Evolutionary conservation across 2,329 filamentous ascomycete genomes (phyloP).

Genomic region (Chaetomium sp.): DNA sequence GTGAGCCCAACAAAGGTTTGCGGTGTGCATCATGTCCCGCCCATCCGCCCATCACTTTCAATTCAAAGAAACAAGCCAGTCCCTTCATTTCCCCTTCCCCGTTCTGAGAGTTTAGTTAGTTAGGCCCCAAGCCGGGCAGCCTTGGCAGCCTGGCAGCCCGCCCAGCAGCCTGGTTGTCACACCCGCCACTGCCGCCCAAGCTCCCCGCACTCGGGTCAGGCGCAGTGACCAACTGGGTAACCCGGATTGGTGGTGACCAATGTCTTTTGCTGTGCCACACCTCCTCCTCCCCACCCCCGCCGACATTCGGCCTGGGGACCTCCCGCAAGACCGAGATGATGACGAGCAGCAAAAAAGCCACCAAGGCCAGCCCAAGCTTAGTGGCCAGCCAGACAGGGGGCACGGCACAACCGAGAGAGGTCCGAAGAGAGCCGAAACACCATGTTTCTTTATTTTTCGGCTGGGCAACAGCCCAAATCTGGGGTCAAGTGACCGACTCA

Average conservation of each 20-base stretch:
- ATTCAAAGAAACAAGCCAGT: neutral
- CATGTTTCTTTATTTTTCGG: neutral
- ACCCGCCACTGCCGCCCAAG: neutral
- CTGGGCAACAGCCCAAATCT: neutral
- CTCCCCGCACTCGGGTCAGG: conserved; percentile 3
- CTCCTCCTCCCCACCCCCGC: too few species aligned
- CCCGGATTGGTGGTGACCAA: neutral
- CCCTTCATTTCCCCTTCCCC: conserved; percentile 2
- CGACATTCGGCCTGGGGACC: neutral
- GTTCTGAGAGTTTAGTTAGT: neutral
- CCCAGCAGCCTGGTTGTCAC: neutral
- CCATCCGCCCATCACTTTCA: conserved; percentile 1
- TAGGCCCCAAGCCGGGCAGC: neutral
- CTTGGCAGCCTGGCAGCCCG: too few species aligned
- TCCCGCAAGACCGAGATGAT: conserved; percentile 2
- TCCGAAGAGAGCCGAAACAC: conserved; percentile 5
- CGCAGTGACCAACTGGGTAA: neutral
- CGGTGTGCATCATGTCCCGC: neutral
- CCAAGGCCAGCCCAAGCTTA: neutral
- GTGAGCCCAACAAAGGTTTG: neutral
- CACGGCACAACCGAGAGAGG: conserved; percentile 7
- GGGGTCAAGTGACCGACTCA: conserved; percentile 18
- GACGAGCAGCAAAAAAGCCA: conserved; percentile 1
- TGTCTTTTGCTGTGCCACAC: neutral
- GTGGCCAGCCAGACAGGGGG: neutral